Conservation (phyloP, 1,139 yeast genomes). For the Pichia sp. region DNA sequence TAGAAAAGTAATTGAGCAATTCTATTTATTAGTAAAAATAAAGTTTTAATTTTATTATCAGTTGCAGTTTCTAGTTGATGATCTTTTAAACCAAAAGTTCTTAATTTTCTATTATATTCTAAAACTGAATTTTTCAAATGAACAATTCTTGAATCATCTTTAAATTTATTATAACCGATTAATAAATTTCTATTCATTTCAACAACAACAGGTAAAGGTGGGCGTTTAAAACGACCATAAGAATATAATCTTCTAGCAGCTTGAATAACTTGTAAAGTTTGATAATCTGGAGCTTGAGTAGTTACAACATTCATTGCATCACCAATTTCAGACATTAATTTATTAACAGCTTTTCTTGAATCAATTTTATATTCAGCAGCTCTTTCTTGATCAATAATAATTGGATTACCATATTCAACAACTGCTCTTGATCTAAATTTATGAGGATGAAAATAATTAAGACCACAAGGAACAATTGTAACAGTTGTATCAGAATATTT, state of each 20-base stretch:
- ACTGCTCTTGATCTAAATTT: slow-evolving; percentile 75
- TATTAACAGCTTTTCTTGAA: slow-evolving; percentile 53
- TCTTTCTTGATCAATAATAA: slow-evolving; percentile 45
- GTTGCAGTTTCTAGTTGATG: slow-evolving; percentile 57
- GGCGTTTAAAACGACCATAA: slow-evolving; percentile 26
- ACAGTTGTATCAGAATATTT: slow-evolving; percentile 50
- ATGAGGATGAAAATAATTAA: slow-evolving; percentile 72
- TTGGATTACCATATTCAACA: slow-evolving; percentile 67
- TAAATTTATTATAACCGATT: slow-evolving; percentile 56
- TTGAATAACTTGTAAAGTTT: slow-evolving; percentile 67
- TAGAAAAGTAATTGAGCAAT: slow-evolving; percentile 35
- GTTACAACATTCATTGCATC: slow-evolving; percentile 63
- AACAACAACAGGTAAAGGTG: slow-evolving; percentile 60
- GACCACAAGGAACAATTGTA: slow-evolving; percentile 65
- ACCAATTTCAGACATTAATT: slow-evolving; percentile 48
- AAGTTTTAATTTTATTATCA: slow-evolving; percentile 34
- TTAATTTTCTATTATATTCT: slow-evolving; percentile 47
- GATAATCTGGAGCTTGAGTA: slow-evolving; percentile 68
- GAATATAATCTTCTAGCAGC: slow-evolving; percentile 71
- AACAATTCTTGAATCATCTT: slow-evolving; percentile 51
- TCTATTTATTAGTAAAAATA: slow-evolving; percentile 36
- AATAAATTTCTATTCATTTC: slow-evolving; percentile 68
- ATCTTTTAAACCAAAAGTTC: slow-evolving; percentile 57
- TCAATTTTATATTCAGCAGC: slow-evolving; percentile 50
- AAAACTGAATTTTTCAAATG: slow-evolving; percentile 47